Conservation (phyloP, 345 rosid species). For the Boechera divaricarpa region DNA sequence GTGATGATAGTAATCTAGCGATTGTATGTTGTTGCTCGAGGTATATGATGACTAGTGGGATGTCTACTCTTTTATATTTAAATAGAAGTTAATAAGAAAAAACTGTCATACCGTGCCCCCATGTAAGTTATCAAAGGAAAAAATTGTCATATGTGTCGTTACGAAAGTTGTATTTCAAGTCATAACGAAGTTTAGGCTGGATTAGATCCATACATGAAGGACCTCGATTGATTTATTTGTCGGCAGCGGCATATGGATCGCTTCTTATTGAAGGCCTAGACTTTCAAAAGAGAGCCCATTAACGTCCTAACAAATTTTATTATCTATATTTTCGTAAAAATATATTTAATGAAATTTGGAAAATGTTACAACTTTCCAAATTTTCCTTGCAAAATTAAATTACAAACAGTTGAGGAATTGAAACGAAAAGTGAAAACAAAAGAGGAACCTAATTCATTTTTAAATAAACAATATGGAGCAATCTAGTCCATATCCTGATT, state of each 20-base stretch:
- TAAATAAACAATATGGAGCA: conserved; percentile 33
- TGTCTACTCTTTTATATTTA: too few relatives aligned
- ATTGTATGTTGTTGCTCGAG: too few relatives aligned
- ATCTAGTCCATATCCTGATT: conserved; percentile 65
- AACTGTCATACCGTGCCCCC: too few relatives aligned
- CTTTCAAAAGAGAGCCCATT: conserved; percentile 10
- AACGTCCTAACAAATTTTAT: neutral
- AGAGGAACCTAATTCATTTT: neutral
- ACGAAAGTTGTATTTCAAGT: too few relatives aligned
- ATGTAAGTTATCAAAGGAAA: too few relatives aligned
- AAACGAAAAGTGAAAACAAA: neutral
- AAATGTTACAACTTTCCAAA: neutral
- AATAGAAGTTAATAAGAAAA: too few relatives aligned
- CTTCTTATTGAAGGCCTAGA: neutral
- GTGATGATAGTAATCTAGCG: neutral
- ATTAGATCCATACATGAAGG: neutral
- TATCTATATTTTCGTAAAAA: neutral
- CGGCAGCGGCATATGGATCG: neutral
- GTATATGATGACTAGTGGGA: too few relatives aligned
- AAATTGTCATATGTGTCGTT: too few relatives aligned
- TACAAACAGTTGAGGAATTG: neutral
- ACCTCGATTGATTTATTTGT: neutral
- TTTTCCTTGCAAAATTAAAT: neutral
- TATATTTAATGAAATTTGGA: neutral
- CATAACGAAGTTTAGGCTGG: neutral